Conservation (phyloP, 2,329 filamentous ascomycete species). For the Rhynchosporium secalis region DNA sequence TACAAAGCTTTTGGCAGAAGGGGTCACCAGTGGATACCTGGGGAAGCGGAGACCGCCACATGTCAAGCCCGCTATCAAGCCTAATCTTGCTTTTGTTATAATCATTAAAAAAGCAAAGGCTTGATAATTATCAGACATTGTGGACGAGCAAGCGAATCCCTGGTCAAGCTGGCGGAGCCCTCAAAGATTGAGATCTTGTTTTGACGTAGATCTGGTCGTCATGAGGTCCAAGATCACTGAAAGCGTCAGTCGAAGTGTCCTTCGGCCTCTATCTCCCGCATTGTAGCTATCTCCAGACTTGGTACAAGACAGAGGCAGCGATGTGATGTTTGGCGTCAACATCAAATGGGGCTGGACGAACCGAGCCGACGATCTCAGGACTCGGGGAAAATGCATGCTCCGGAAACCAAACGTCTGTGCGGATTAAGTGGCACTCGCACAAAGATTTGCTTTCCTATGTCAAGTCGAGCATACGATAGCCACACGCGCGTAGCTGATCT, state of each 20-base stretch:
- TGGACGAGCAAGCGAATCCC: not conserved
- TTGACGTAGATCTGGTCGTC: not conserved
- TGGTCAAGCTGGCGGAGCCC: not conserved
- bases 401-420: not conserved
- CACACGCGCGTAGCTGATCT: not conserved
- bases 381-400: not conserved
- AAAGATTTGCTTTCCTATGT: conserved; percentile 2
- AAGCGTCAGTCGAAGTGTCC: not conserved
- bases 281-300: not conserved
- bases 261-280: not conserved
- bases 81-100: conserved; percentile 3
- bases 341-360: not conserved
- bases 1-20: not conserved
- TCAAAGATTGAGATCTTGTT: conserved; percentile 1
- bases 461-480: not conserved
- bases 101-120: not conserved
- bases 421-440: not conserved
- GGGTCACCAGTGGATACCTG: conserved; percentile 3
- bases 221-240: not conserved
- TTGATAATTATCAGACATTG: not conserved
- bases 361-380: not conserved
- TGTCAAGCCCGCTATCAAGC: conserved; percentile 4
- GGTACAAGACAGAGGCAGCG: not conserved
- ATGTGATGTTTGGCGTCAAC: not conserved
- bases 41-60: not conserved